Percentiles rank a stretch among this genome's conserved stretches.
phyloP scores from a whole-genome alignment of 345 rosid genomes.

The Cardamine occulta region DNA sequence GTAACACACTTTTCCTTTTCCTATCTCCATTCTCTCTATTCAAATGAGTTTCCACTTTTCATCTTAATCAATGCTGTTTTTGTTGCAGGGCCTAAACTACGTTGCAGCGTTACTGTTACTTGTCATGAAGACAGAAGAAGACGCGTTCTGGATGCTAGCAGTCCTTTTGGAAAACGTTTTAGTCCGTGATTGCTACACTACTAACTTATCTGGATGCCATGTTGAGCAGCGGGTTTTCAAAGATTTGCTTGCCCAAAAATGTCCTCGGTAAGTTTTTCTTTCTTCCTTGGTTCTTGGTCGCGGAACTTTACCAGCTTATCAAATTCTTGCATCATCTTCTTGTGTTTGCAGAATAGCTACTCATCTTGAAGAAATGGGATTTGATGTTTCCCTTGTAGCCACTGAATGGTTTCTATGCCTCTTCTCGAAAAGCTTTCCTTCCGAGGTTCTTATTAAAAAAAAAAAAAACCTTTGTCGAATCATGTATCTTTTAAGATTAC shows the following conservation, averaged over 20 bases:
- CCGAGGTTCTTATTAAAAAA: constrained; percentile 63
- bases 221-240: constrained; percentile 98
- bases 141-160: constrained; percentile 98
- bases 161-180: constrained; percentile 93
- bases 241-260: constrained; percentile 82
- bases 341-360: constrained; percentile 68
- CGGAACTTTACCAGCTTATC: neutral
- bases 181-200: constrained; percentile 95
- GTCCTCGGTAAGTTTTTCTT: constrained; percentile 66
- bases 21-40: neutral
- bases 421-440: constrained; percentile 98
- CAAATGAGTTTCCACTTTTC: neutral
- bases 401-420: constrained; percentile 99
- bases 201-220: constrained; percentile 94
- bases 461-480: neutral
- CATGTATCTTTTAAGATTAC: neutral
- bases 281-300: constrained; percentile 1
- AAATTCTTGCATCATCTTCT: neutral
- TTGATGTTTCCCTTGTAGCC: constrained; percentile 98
- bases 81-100: constrained; percentile 84
- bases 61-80: constrained; percentile 18
- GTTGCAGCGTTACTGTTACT: constrained; percentile 93
- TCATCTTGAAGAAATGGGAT: constrained; percentile 88
- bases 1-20: constrained; percentile 46
- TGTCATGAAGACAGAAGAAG: constrained; percentile 99